These are phyloP conservation scores for Leishmania amazonensis DNA, from an alignment of 208 protist genomes.

Conservation along the genomic window DNA sequence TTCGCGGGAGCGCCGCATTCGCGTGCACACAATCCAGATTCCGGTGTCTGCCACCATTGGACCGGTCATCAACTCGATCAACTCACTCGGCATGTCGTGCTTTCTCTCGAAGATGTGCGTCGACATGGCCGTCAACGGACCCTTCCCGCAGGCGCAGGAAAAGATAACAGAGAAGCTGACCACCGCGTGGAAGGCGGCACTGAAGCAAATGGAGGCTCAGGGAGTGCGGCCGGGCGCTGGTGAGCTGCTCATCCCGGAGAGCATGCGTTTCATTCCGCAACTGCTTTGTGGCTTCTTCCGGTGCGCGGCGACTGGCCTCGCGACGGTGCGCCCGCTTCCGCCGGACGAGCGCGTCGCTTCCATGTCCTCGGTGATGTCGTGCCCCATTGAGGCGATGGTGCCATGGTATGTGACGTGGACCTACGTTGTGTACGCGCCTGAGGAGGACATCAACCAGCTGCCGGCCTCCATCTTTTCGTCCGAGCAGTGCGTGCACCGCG, in stretches of 20 bases:
- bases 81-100: slow-evolving; percentile 62
- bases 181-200: slow-evolving; percentile 43
- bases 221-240: slow-evolving; percentile 39
- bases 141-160: slow-evolving; percentile 70
- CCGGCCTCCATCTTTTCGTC: slow-evolving; percentile 64
- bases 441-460: slow-evolving; percentile 46
- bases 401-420: slow-evolving; percentile 75
- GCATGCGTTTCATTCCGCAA: slow-evolving; percentile 80
- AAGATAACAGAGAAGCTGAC: slow-evolving; percentile 58
- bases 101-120: slow-evolving; percentile 81
- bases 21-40: slow-evolving; percentile 85
- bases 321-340: slow-evolving; percentile 41
- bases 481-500: slow-evolving; percentile 52
- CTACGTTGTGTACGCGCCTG: slow-evolving; percentile 68
- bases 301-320: slow-evolving; percentile 52
- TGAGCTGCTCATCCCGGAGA: slow-evolving; percentile 67
- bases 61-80: slow-evolving; percentile 73
- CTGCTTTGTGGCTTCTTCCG: slow-evolving; percentile 83
- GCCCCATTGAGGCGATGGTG: slow-evolving; percentile 62
- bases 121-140: slow-evolving; percentile 50
- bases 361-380: slow-evolving; percentile 79
- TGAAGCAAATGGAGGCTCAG: slow-evolving; percentile 52
- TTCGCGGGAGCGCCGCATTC: slow-evolving; percentile 79
- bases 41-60: slow-evolving; percentile 45
- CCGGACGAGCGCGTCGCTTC: slow-evolving; percentile 71